Conservation (phyloP, 352 stramenopile species). For the Salisapilia sapeloensis region DNA sequence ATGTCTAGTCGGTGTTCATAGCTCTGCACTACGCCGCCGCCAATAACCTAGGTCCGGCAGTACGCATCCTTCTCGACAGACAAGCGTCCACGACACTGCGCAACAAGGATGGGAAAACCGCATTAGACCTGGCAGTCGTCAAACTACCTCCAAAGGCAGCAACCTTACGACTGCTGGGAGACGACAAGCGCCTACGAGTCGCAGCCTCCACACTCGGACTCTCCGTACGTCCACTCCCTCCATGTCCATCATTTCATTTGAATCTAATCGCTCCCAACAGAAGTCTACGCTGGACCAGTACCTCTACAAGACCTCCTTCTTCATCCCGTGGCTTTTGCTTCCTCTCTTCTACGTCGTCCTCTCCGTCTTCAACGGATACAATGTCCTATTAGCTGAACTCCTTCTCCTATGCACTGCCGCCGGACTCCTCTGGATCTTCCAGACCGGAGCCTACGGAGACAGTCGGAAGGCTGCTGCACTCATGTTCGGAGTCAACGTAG, state of each 20-base stretch:
- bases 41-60: slow-evolving; percentile 39
- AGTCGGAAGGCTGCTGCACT: slow-evolving; percentile 55
- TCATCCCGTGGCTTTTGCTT: slow-evolving; percentile 53
- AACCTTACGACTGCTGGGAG: slow-evolving; percentile 22
- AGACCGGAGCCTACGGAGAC: slow-evolving; percentile 45
- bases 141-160: slow-evolving; percentile 16
- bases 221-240: neutral
- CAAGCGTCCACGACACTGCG: slow-evolving; percentile 18
- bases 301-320: slow-evolving; percentile 55
- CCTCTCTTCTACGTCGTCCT: slow-evolving; percentile 22
- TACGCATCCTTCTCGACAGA: slow-evolving; percentile 51
- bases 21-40: slow-evolving; percentile 43
- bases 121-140: slow-evolving; percentile 21
- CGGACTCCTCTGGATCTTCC: slow-evolving; percentile 27
- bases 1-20: slow-evolving; percentile 4
- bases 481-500: slow-evolving; percentile 62
- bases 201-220: slow-evolving; percentile 5
- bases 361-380: slow-evolving; percentile 9
- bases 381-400: slow-evolving; percentile 17
- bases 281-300: slow-evolving; percentile 45
- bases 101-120: slow-evolving; percentile 27
- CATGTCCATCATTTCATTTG: no score
- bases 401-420: slow-evolving; percentile 14
- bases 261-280: slow-evolving; percentile 5
- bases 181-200: slow-evolving; percentile 31